phyloP scores from a whole-genome alignment of 1,284 basidiomycete genomes.

The Rhodotorula sp. region DNA sequence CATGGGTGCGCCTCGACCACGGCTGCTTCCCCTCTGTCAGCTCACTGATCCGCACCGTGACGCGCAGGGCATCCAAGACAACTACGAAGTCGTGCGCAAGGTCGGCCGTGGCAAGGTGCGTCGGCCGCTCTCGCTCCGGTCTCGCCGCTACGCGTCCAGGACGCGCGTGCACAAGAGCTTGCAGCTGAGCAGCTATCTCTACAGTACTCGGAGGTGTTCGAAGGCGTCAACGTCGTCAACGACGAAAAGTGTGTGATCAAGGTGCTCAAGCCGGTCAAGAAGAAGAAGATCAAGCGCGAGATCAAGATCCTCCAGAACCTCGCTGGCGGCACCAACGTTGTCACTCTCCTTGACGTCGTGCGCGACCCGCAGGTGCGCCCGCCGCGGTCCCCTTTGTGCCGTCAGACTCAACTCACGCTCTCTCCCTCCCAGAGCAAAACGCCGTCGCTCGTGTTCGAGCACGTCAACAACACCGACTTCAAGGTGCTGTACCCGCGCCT shows the following conservation, averaged over 20 bases:
- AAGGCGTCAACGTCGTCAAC: slow-evolving; percentile 89
- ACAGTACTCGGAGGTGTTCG: slow-evolving; percentile 74
- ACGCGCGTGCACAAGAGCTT: no score
- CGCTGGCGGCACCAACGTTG: slow-evolving; percentile 87
- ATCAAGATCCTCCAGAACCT: slow-evolving; percentile 96
- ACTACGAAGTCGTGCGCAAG: slow-evolving; percentile 97
- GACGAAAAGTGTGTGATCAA: slow-evolving; percentile 98
- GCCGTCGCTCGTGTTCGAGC: slow-evolving; percentile 93
- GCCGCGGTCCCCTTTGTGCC: not conserved
- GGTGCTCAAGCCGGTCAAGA: slow-evolving; percentile 98
- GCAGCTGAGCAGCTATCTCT: no score
- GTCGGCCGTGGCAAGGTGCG: slow-evolving; percentile 81
- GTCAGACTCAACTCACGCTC: not conserved
- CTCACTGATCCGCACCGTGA: not conserved
- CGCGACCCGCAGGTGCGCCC: slow-evolving; percentile 62
- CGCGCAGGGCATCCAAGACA: slow-evolving; percentile 65
- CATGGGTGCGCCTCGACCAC: slow-evolving; percentile 9
- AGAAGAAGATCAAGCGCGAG: slow-evolving; percentile 99
- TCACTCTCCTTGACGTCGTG: slow-evolving; percentile 89
- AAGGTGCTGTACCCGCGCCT: slow-evolving; percentile 85
- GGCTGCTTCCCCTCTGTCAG: no score
- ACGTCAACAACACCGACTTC: slow-evolving; percentile 84
- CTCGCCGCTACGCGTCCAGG: not conserved
- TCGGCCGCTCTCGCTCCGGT: slow-evolving; percentile 6
- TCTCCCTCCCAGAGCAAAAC: slow-evolving; percentile 71